Conservation (phyloP, 164 flowering plant species). For the Cinnamomum micranthum region DNA sequence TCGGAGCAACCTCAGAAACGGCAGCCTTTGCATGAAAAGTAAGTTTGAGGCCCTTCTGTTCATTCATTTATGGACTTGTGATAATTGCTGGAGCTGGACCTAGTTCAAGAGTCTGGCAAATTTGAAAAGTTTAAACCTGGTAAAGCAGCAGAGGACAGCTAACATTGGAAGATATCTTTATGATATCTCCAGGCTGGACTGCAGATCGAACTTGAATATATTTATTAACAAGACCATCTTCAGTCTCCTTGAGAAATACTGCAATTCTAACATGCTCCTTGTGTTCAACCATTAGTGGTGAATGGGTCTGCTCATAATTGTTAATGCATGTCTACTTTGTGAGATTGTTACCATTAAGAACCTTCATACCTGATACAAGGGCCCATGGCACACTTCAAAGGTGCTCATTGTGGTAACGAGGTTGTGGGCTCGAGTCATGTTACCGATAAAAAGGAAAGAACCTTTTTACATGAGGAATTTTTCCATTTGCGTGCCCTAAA, state of each 20-base stretch:
- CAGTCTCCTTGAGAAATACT: neutral
- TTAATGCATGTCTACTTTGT: neutral
- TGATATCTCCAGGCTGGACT: neutral
- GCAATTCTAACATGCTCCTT: neutral
- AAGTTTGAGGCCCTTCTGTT: slow-evolving; percentile 16
- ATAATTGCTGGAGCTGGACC: neutral
- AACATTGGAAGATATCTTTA: neutral
- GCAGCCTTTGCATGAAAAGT: slow-evolving; percentile 63
- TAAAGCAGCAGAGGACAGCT: neutral
- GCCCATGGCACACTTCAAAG: too few species aligned
- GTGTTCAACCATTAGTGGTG: neutral
- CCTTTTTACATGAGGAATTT: too few species aligned
- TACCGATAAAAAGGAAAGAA: too few species aligned
- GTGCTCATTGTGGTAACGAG: too few species aligned
- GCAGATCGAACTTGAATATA: neutral
- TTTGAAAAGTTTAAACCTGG: neutral
- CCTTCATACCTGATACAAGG: neutral
- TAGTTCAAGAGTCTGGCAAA: neutral
- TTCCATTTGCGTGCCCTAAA: too few species aligned
- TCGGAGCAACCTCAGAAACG: slow-evolving; percentile 58
- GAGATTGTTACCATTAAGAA: neutral
- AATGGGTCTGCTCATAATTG: neutral
- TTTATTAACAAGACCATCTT: neutral
- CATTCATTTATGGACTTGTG: neutral
- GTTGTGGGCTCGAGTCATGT: too few species aligned